These are phyloP conservation scores for Zea luxurians DNA, from an alignment of 176 grass and related monocot species.

Conservation along the genomic window DNA sequence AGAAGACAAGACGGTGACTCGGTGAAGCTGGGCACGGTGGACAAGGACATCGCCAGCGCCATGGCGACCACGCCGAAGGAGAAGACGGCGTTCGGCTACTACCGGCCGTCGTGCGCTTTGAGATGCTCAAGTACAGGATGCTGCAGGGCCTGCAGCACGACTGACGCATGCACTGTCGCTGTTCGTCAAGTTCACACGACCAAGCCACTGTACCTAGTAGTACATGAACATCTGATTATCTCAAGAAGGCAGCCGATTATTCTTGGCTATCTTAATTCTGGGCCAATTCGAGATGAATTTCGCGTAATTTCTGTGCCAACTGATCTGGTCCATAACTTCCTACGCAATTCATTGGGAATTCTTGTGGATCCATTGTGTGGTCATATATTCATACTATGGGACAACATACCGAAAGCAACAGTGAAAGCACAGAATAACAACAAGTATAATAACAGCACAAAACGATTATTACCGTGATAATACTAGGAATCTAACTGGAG, in stretches of 20 bases:
- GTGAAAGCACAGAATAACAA: too few relatives aligned
- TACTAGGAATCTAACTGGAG: too few relatives aligned
- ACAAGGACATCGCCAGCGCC: neutral
- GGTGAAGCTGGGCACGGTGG: conserved; percentile 33
- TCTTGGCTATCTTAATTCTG: neutral
- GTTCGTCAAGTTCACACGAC: neutral
- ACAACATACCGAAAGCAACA: too few relatives aligned
- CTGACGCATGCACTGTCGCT: neutral
- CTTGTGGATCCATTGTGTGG: neutral
- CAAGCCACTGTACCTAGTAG: neutral
- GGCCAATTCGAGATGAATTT: neutral
- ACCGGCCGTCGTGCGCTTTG: conserved; percentile 45
- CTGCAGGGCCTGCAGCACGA: neutral
- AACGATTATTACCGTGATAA: too few relatives aligned
- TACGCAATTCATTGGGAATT: too few relatives aligned
- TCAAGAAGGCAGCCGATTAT: neutral
- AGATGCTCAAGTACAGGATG: conserved; percentile 32
- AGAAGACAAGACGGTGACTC: conserved; percentile 6
- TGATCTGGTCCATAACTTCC: neutral
- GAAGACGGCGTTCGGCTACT: conserved; percentile 48
- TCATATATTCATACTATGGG: too few relatives aligned
- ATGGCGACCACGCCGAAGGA: conserved; percentile 25
- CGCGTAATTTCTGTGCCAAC: neutral
- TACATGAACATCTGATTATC: neutral
- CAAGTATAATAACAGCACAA: too few relatives aligned